These are phyloP conservation scores for Scheffersomyces ergatensis DNA, from an alignment of 805 yeast genomes.

Conservation along the genomic window DNA sequence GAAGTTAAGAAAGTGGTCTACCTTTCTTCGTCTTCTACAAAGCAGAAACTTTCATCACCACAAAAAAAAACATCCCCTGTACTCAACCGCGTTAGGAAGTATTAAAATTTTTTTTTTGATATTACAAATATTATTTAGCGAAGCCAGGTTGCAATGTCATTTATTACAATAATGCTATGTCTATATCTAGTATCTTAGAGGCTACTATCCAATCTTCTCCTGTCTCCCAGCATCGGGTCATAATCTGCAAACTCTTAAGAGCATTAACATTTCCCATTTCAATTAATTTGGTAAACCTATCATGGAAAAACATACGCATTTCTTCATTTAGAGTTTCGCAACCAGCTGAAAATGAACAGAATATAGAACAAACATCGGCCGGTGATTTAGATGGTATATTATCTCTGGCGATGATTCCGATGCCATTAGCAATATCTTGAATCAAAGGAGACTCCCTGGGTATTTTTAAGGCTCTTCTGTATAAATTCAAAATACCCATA, in stretches of 20 bases:
- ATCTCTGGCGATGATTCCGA: constrained; percentile 32
- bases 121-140: too few species aligned
- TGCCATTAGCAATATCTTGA: constrained; percentile 44
- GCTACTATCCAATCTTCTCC: constrained; percentile 53
- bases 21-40: too few species aligned
- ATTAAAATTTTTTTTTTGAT: too few species aligned
- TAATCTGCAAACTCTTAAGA: constrained; percentile 43
- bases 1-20: too few species aligned
- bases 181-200: constrained; percentile 39
- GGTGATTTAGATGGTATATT: constrained; percentile 46
- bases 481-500: constrained; percentile 54
- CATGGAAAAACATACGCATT: constrained; percentile 32
- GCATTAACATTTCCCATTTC: constrained; percentile 44
- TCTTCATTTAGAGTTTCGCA: constrained; percentile 48
- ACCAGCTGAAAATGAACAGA: constrained; percentile 57
- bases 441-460: constrained; percentile 46
- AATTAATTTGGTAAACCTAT: constrained; percentile 40
- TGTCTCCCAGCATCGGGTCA: constrained; percentile 53
- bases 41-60: too few species aligned
- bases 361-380: constrained; percentile 54
- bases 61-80: too few species aligned
- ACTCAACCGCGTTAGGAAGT: too few species aligned
- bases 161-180: constrained; percentile 45
- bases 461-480: constrained; percentile 51
- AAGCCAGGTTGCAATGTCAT: too few species aligned